phyloP scores from a whole-genome alignment of 108 stramenopile species.

The Cyclostephanos tholiformis region DNA sequence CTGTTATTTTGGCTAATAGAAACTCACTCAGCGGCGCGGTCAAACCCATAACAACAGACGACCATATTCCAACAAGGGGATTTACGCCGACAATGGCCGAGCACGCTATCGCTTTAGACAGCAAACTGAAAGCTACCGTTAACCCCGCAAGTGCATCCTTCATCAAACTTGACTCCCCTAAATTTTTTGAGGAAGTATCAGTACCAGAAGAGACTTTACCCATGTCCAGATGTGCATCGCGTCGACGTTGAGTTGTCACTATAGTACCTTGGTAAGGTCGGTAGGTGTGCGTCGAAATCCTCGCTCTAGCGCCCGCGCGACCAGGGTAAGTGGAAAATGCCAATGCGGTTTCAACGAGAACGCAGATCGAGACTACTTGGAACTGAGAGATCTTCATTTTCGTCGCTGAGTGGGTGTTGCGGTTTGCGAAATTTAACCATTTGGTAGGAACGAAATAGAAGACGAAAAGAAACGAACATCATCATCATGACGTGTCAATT shows the following conservation, averaged over 20 bases:
- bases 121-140: conserved; percentile 45
- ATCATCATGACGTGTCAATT: too few species aligned
- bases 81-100: conserved; percentile 44
- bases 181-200: too few species aligned
- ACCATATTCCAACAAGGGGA: conserved; percentile 48
- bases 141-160: conserved; percentile 45
- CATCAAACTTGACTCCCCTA: not conserved
- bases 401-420: not conserved
- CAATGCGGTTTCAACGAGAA: not conserved
- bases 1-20: not conserved
- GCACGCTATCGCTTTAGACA: conserved; percentile 46
- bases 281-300: not conserved
- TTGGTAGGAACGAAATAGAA: too few species aligned
- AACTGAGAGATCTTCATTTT: not conserved
- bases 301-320: not conserved
- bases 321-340: not conserved
- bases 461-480: too few species aligned
- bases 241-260: too few species aligned
- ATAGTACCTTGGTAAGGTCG: not conserved
- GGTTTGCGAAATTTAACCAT: too few species aligned
- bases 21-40: conserved; percentile 31
- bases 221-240: too few species aligned
- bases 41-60: conserved; percentile 44
- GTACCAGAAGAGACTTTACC: too few species aligned
- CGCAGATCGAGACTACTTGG: not conserved